These are phyloP conservation scores for Amphibolis antarctica DNA, from an alignment of 106 monocot genomes.

Conservation along the genomic window DNA sequence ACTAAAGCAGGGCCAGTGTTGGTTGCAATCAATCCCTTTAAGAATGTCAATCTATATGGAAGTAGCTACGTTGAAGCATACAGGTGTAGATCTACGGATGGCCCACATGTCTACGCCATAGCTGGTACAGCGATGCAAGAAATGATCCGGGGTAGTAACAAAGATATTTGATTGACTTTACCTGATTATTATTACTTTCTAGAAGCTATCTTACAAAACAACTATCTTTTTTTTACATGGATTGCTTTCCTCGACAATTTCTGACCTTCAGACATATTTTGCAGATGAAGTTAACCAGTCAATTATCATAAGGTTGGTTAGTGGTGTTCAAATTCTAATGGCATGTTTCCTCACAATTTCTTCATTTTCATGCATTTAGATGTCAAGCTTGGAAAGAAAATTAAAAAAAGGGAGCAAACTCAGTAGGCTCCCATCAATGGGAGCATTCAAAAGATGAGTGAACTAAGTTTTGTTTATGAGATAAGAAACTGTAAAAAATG, in stretches of 20 bases:
- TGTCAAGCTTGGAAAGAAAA: no score
- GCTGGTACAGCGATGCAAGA: constrained; percentile 89
- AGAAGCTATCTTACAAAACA: neutral
- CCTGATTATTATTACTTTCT: neutral
- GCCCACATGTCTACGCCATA: constrained; percentile 93
- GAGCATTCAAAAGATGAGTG: no score
- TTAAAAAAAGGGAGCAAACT: no score
- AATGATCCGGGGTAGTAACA: constrained; percentile 76
- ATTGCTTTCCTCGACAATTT: neutral
- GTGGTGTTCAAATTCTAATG: neutral
- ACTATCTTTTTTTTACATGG: neutral
- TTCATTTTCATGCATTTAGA: neutral
- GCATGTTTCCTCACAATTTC: neutral
- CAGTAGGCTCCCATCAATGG: no score
- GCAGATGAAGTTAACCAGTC: constrained; percentile 99
- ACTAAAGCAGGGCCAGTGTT: constrained; percentile 97
- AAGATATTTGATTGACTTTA: neutral
- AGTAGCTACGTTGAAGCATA: constrained; percentile 67
- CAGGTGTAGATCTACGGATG: constrained; percentile 43
- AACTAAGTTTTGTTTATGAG: no score
- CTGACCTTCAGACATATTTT: constrained; percentile 11
- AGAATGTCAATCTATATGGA: constrained; percentile 72
- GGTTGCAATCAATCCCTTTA: constrained; percentile 95
- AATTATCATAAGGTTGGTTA: constrained; percentile 85
- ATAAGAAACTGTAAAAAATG: no score